Evolutionary conservation across 331 rosid genomes (phyloP).

Genomic region (Quercus lobata): DNA sequence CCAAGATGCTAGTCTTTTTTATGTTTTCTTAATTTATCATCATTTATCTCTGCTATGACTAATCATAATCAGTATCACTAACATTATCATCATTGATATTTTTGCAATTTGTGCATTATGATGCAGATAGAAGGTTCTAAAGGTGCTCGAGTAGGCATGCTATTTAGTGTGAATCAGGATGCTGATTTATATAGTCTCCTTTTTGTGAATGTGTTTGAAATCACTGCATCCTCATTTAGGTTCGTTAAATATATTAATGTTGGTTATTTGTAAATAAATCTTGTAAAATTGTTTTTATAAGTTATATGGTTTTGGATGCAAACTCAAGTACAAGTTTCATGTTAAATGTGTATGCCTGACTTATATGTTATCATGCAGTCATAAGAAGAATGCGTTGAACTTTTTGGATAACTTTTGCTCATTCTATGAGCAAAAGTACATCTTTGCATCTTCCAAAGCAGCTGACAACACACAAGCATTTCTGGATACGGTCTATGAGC

Average conservation of each 20-base stretch:
- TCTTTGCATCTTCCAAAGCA: conserved; percentile 37
- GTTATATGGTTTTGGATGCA: background rate
- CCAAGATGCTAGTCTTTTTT: conserved; percentile 9
- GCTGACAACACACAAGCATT: conserved; percentile 46
- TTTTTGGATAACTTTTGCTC: conserved; percentile 77
- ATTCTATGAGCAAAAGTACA: conserved; percentile 58
- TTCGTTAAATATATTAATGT: conserved; percentile 29
- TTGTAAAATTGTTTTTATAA: background rate
- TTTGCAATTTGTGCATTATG: conserved; percentile 17
- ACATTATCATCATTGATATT: conserved; percentile 5
- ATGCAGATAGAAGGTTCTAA: conserved; percentile 70
- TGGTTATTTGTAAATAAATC: background rate
- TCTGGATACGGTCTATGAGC: conserved; percentile 59
- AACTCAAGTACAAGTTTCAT: conserved; percentile 7
- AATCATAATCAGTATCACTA: background rate
- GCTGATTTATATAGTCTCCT: conserved; percentile 50
- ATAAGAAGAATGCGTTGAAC: conserved; percentile 58
- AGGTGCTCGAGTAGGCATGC: conserved; percentile 72
- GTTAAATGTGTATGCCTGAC: conserved; percentile 22
- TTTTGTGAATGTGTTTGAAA: conserved; percentile 64
- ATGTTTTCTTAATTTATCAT: conserved; percentile 9
- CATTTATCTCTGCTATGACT: conserved; percentile 1
- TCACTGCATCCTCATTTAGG: conserved; percentile 74
- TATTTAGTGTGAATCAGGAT: conserved; percentile 56
- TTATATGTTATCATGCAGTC: conserved; percentile 50